These are phyloP conservation scores for Aquilaria agallochum DNA, from an alignment of 441 rosid species.

Conservation along the genomic window DNA sequence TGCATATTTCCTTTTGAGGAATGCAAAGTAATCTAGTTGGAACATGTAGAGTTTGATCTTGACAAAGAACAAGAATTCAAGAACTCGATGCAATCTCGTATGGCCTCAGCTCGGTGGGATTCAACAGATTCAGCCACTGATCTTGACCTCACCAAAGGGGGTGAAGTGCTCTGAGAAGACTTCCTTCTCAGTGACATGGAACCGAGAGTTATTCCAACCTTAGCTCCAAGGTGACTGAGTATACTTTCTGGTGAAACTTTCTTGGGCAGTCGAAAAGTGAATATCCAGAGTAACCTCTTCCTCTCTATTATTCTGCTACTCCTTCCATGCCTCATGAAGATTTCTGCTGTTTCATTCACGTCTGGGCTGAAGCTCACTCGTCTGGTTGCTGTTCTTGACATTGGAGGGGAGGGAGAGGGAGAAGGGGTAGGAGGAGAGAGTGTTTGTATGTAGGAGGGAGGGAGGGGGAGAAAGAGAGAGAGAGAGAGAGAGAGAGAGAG, in stretches of 20 bases:
- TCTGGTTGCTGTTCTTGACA: slow-evolving; percentile 52
- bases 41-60: slow-evolving; percentile 58
- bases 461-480: slow-evolving; percentile 1
- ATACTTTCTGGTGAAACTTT: slow-evolving; percentile 36
- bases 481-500: slow-evolving; percentile 9
- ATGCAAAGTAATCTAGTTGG: slow-evolving; percentile 27
- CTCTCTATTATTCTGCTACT: slow-evolving; percentile 30
- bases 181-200: slow-evolving; percentile 43
- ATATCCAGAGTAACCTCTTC: slow-evolving; percentile 34
- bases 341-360: slow-evolving; percentile 30
- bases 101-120: slow-evolving; percentile 84
- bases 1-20: no score
- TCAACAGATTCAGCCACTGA: slow-evolving; percentile 67
- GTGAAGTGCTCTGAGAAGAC: slow-evolving; percentile 43
- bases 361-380: slow-evolving; percentile 66
- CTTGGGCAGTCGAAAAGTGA: slow-evolving; percentile 39
- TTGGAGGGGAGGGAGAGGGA: slow-evolving; percentile 13
- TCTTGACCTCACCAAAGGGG: slow-evolving; percentile 65
- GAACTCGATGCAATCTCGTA: slow-evolving; percentile 93
- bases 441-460: not conserved
- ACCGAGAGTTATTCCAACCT: slow-evolving; percentile 50
- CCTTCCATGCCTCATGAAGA: slow-evolving; percentile 37
- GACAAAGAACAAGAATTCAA: slow-evolving; percentile 77
- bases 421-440: slow-evolving; percentile 3
- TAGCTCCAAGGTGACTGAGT: slow-evolving; percentile 52